Evolutionary conservation across 2,329 filamentous ascomycete genomes (phyloP), one percentile per base, ranked within the genome.

Genomic region (Westerdykella aurantiaca): DNA sequence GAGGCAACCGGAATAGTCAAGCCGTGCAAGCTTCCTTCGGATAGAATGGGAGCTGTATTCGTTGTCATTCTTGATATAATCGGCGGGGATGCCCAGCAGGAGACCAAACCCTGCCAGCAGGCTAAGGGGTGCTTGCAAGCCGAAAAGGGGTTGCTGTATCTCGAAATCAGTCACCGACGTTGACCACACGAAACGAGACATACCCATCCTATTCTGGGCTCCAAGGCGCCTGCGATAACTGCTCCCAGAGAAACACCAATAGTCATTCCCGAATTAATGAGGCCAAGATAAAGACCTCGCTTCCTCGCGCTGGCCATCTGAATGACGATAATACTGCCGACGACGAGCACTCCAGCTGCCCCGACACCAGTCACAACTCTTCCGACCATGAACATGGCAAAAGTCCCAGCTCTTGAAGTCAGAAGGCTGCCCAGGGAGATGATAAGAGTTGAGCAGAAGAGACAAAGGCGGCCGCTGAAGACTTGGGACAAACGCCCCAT

Each of bases 1-100:
- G 1, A 79, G 31, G 6, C 85, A 84, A 3, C 88, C 88, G 0
- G 82, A 71, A 54, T 91, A 93, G 65, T 94, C 88, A 43, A 94
- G 80, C 1, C 73, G 71, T 3, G 74, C 75, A 10, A 91, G 70
- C 55, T 82, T 86, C 23, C 75, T 58, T 40, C 64, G 46, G 31
- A 75, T 54, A 31, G 74, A 70, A 38, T 68, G 48, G 37, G 67
- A 47, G 43, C 50, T 42, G 50, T 61, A 45, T 2, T 62, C 58
- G 49, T 69, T 69, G n/a, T 63, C 60, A 40, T 68, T 69, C 42
- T 53, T 53, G 9, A 53, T 53, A 29, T 61, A 60, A 43, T 45
- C 69, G 52, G 42, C 61, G 0, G 87, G 86, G 14, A 93, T 80
- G 41, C 80, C 80, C 18, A 85, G 66, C 44, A 82, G 82, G 1